These are phyloP conservation scores for Podospora comata DNA, from an alignment of 495 filamentous ascomycete species.

Conservation along the genomic window DNA sequence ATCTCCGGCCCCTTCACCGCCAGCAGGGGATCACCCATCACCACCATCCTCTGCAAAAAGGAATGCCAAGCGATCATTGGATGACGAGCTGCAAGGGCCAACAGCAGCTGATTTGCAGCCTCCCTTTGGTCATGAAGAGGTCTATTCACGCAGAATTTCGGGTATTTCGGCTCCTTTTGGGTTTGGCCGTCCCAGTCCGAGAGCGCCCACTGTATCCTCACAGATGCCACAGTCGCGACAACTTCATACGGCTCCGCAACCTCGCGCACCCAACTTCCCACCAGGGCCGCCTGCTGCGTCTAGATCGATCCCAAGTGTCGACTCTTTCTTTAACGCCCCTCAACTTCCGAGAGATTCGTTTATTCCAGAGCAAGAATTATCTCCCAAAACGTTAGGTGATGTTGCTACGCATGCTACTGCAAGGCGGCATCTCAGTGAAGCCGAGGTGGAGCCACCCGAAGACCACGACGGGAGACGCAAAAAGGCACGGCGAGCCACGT, in stretches of 20 bases:
- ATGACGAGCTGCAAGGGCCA: not conserved
- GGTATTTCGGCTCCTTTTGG: not conserved
- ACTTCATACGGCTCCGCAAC: not conserved
- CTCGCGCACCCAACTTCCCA: not conserved
- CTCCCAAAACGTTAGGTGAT: not conserved
- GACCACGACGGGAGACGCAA: constrained; percentile 28
- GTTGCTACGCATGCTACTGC: not conserved
- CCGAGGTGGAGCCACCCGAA: constrained; percentile 12
- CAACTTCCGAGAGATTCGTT: not conserved
- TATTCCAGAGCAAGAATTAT: not conserved
- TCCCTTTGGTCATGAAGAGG: not conserved
- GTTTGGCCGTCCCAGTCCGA: not conserved
- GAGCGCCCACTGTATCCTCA: not conserved
- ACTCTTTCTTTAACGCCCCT: not conserved
- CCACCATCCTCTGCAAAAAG: not conserved
- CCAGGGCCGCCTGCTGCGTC: not conserved
- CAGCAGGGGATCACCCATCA: not conserved
- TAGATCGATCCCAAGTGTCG: not conserved
- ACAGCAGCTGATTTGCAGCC: not conserved
- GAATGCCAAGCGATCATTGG: not conserved
- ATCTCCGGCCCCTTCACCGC: not conserved
- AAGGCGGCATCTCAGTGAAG: not conserved
- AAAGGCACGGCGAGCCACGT: constrained; percentile 4
- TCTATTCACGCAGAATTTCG: not conserved
- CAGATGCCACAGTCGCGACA: not conserved